These are phyloP conservation scores for Lantana camara DNA, from an alignment of 257 asterid genomes.

Conservation along the genomic window DNA sequence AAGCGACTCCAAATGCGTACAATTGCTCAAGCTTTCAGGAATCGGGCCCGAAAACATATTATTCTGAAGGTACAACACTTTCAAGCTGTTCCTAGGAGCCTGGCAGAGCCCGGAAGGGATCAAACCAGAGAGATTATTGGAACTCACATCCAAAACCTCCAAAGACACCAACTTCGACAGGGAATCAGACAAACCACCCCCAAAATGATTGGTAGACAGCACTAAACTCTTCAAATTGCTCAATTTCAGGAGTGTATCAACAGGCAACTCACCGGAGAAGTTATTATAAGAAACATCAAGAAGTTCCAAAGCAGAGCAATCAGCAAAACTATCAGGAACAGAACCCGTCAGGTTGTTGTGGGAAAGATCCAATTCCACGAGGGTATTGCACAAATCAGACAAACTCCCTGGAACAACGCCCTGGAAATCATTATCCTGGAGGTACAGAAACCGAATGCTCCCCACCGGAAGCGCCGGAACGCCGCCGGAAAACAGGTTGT, in stretches of 20 bases:
- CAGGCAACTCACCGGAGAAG: conserved; percentile 81
- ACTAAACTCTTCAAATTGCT: conserved; percentile 57
- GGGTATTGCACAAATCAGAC: conserved; percentile 60
- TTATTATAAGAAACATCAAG: conserved; percentile 71
- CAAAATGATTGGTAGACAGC: conserved; percentile 69
- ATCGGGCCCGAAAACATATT: conserved; percentile 67
- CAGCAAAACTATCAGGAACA: conserved; percentile 60
- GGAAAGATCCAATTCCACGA: conserved; percentile 70
- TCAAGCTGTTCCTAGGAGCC: conserved; percentile 53
- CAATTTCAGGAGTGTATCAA: conserved; percentile 54
- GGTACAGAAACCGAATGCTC: conserved; percentile 58
- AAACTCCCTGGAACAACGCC: conserved; percentile 54
- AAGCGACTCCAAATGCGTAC: conserved; percentile 76
- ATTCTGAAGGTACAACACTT: conserved; percentile 78
- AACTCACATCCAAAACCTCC: conserved; percentile 83
- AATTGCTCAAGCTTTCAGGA: conserved; percentile 71
- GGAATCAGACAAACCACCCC: conserved; percentile 74
- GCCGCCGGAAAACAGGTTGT: conserved; percentile 59
- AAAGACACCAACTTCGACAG: conserved; percentile 51
- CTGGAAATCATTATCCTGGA: conserved; percentile 53
- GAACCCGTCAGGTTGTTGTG: conserved; percentile 64
- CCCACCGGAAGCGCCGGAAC: conserved; percentile 59
- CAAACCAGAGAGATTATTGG: conserved; percentile 68
- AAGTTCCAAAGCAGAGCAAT: conserved; percentile 59
- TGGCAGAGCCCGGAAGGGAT: conserved; percentile 77